phyloP scores from a whole-genome alignment of 1,139 yeast species.

The Geotrichum citri-aurantii region DNA sequence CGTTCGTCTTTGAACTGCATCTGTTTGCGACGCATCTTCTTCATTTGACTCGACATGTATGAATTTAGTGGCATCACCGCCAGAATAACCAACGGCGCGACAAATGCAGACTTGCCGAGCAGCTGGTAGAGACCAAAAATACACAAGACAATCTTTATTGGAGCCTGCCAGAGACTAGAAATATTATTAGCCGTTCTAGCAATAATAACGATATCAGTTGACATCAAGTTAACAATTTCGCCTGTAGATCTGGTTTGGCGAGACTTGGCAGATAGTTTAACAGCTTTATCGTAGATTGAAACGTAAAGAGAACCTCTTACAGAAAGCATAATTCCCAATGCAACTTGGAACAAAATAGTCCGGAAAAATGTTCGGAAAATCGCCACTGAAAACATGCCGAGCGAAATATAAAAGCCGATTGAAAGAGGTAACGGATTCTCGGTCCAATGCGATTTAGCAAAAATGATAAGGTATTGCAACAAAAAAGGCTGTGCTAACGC shows the following conservation, averaged over 20 bases:
- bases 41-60: conserved; percentile 44
- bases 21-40: conserved; percentile 49
- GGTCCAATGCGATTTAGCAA: conserved; percentile 63
- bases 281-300: conserved; percentile 69
- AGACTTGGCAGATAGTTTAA: conserved; percentile 73
- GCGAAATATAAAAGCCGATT: conserved; percentile 73
- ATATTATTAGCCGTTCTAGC: conserved; percentile 50
- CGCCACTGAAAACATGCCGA: conserved; percentile 73
- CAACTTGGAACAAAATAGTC: conserved; percentile 62
- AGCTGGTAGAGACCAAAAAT: conserved; percentile 51
- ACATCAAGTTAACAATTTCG: conserved; percentile 75
- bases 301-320: conserved; percentile 61
- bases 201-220: conserved; percentile 64
- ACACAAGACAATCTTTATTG: conserved; percentile 51
- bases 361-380: conserved; percentile 71
- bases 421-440: conserved; percentile 46
- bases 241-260: conserved; percentile 76
- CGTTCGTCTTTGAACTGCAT: conserved; percentile 64
- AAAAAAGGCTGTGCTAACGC: conserved; percentile 80
- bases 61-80: conserved; percentile 57
- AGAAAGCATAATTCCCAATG: conserved; percentile 34
- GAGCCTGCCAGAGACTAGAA: conserved; percentile 54
- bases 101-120: conserved; percentile 56
- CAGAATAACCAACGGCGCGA: conserved; percentile 51
- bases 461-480: conserved; percentile 62